Evolutionary conservation across 352 stramenopile genomes (phyloP).

Genomic region (Peronospora destructor): DNA sequence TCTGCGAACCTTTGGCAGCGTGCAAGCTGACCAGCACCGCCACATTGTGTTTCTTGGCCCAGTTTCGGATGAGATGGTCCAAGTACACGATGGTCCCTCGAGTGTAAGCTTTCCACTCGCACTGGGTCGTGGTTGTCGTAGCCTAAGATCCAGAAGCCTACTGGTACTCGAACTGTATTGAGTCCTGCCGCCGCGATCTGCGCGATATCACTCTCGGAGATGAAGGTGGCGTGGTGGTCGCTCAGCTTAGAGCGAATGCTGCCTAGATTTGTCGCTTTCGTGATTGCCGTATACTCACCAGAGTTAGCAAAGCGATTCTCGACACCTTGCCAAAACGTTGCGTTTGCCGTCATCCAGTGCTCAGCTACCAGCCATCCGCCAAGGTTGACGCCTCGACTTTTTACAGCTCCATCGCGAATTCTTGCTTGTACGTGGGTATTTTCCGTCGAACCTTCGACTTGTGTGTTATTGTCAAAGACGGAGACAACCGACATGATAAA

Average conservation of each 20-base stretch:
- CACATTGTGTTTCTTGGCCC: conserved; percentile 45
- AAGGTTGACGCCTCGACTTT: conserved; percentile 66
- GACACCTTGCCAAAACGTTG: conserved; percentile 52
- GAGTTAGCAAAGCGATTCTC: conserved; percentile 26
- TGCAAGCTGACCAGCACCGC: conserved; percentile 49
- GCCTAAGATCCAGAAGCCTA: conserved; percentile 52
- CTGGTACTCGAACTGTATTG: conserved; percentile 52
- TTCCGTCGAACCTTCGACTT: not conserved
- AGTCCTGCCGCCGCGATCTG: conserved; percentile 41
- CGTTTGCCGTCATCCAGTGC: conserved; percentile 66
- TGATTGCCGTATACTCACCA: conserved; percentile 70
- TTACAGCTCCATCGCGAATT: conserved; percentile 34
- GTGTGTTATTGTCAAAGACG: conserved; percentile 4
- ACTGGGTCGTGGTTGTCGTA: conserved; percentile 32
- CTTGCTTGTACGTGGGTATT: conserved; percentile 23
- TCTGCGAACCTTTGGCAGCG: conserved; percentile 48
- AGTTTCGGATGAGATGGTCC: conserved; percentile 40
- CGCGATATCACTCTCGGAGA: conserved; percentile 54
- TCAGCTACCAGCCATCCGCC: conserved; percentile 78
- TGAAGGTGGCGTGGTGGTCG: conserved; percentile 53
- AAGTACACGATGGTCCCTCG: conserved; percentile 35
- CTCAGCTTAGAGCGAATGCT: conserved; percentile 35
- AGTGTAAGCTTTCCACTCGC: conserved; percentile 37
- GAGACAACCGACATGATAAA: not conserved
- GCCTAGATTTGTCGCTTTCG: conserved; percentile 29